These are phyloP conservation scores for Nyctanthes arbortristis DNA, from an alignment of 257 asterid genomes.

Conservation along the genomic window DNA sequence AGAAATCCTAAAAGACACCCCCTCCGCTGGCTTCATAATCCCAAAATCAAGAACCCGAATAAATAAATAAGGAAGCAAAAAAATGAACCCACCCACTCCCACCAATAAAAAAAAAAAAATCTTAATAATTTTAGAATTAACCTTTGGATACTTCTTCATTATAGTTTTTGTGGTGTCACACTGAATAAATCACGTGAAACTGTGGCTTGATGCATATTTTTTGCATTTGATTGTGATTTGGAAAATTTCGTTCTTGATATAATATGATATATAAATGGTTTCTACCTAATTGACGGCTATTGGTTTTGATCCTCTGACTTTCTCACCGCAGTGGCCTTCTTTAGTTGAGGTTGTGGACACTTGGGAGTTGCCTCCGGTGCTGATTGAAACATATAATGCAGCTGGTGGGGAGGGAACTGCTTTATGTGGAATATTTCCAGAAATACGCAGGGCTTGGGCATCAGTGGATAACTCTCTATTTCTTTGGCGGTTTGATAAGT, in stretches of 20 bases:
- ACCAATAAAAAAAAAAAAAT: too few species aligned
- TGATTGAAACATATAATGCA: slow-evolving; percentile 81
- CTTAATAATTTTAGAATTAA: not conserved
- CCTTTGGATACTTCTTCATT: not conserved
- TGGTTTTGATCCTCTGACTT: slow-evolving; percentile 18
- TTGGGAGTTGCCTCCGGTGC: slow-evolving; percentile 94
- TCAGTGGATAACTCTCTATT: slow-evolving; percentile 90
- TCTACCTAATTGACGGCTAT: slow-evolving; percentile 10
- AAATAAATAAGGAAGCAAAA: not conserved
- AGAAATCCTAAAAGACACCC: too few species aligned
- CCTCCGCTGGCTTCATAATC: too few species aligned
- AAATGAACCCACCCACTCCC: too few species aligned
- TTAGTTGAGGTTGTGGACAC: slow-evolving; percentile 85
- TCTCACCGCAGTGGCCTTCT: slow-evolving; percentile 89
- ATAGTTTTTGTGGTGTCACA: not conserved
- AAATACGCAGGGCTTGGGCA: slow-evolving; percentile 97
- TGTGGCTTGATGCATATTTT: slow-evolving; percentile 7
- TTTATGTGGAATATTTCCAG: slow-evolving; percentile 95
- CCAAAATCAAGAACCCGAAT: too few species aligned
- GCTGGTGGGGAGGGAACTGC: slow-evolving; percentile 99
- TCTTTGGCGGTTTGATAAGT: slow-evolving; percentile 95
- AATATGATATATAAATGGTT: not conserved
- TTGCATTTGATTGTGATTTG: slow-evolving; percentile 11
- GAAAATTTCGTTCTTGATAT: not conserved
- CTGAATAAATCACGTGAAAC: slow-evolving; percentile 7